Conservation (phyloP, 768 basidiomycete genomes). For the Podaxis sp. region DNA sequence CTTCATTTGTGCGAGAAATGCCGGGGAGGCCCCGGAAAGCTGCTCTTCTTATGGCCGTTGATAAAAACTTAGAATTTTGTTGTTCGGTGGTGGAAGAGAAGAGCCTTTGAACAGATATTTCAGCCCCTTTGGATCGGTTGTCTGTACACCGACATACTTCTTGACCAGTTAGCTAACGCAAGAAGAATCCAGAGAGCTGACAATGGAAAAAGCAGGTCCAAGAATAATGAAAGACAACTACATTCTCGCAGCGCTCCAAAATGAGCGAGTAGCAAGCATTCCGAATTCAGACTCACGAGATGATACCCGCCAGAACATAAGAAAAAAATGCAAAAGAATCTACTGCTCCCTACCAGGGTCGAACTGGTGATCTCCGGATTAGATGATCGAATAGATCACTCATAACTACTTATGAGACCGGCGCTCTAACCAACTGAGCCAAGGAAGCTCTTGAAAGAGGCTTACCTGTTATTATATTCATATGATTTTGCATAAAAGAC, state of each 20-base stretch:
- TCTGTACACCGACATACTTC: too few species aligned
- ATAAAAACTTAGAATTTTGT: not conserved
- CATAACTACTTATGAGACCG: constrained; percentile 11
- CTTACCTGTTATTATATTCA: not conserved
- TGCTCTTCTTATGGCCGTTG: not conserved
- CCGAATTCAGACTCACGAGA: too few species aligned
- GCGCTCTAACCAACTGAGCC: constrained; percentile 16
- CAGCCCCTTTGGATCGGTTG: not conserved
- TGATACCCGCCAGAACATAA: not conserved
- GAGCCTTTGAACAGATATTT: not conserved
- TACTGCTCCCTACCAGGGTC: constrained; percentile 14
- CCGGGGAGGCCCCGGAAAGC: not conserved
- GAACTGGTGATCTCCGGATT: constrained; percentile 17
- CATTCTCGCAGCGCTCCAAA: too few species aligned
- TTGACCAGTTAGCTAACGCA: too few species aligned
- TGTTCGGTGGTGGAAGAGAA: not conserved
- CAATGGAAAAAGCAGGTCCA: too few species aligned
- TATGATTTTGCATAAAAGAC: not conserved
- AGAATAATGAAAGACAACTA: too few species aligned
- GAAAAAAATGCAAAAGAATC: not conserved
- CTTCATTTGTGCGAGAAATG: not conserved
- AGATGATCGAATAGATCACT: not conserved
- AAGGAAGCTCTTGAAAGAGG: not conserved
- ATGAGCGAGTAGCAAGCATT: too few species aligned
- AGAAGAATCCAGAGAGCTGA: too few species aligned